Base-by-base conservation (phyloP, 148 eudicot genomes). In the Rheum nobile region DNA sequence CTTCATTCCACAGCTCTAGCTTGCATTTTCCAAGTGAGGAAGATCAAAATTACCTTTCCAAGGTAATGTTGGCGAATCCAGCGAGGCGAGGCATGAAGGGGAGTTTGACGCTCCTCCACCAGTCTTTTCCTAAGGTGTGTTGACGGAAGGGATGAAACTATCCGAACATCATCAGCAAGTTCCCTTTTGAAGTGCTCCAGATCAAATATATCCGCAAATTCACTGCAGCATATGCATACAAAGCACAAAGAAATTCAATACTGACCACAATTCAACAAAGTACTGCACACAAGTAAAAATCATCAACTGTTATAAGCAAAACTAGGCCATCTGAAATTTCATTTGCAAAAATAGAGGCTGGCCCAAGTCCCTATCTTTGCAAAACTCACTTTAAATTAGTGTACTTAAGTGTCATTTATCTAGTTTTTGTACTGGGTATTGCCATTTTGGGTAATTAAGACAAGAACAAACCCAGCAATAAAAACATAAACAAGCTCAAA, bases 131-230 rank as follows among this genome's bases (percentile, higher is more conserved):
- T 88, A 84, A 96, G 74, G 77, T 88, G 89, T 17, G 97, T 96
- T 0, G 97, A 96, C 16, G 97, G 99, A 55, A 92, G 82, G 0
- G 99, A 90, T 1, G 97, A 87, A 75, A 96, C 91, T 2, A 96
- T 76, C 28, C 89, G 73, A 2, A 96, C 96, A 80, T 96, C 96
- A 72, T 87, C 75, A 0, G 89, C 92, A 73, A 96, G 86, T 13
- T 84, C 89, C 35, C 77, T 82, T 80, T 96, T 96, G 89, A 96
- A 96, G 78, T 96, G 90, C 31, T 92, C 94, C 86, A 96, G 77
- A 78, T 96, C 99, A 82, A 96, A 96, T 67, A 96, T 90, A 79
- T 96, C 99, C 59, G 94, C 81, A 75, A 96, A 96, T 80, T 96
- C 99, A 83, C 96, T 92, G 90, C 84, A 84, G 68, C 43, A 39